Evolutionary conservation across 768 basidiomycete species (phyloP), one percentile per base, ranked within the genome.

Genomic region (Hygrocybe coccinea): DNA sequence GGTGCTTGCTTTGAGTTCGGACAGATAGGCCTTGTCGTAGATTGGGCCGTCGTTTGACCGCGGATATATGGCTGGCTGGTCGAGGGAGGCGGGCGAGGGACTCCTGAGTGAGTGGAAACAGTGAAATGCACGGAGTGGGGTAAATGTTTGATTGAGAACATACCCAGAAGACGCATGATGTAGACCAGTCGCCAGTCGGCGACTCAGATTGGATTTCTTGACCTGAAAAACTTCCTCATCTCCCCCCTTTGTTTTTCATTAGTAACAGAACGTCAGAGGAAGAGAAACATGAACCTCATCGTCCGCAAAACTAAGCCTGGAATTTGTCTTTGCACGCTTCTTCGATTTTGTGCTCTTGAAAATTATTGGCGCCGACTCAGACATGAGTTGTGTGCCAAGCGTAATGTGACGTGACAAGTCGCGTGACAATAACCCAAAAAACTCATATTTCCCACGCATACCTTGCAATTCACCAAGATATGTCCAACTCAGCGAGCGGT

Each of bases 1-100:
- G 0, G 89, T 94, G 61, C 76, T 86, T 3, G 90, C 88, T 74
- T 86, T 91, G 41, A 94, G 77, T 65, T 92, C 81, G 34, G 81
- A 80, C 37, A 94, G 76, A 68, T 91, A 82, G 43, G 83, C 85
- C 29, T 82, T 75, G 60, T 87, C 83, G 65, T 94, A 94, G 14
- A 76, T 76, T 0, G 87, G 87, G 1, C 79, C 77, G 19, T 75
- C 74, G 57, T 75, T 75, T 5, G 52, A 52, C 1, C 38, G 19
- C 6, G 79, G 61, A 24, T 81, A 73, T n/a, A 82, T 79, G 1
- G 77, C 75, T 1, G 82, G 79, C 64, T 82, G 80, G 33, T 84
- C 84, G 33, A 84, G 65, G 10, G 55, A 38, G 17, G 48, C 17
- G 4, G 49, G 47, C 39, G 49, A 51, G 15, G 29, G 17, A 19